A percentile compares a stretch with the other conserved stretches of the same genome.
phyloP scores from a whole-genome alignment of 2,329 filamentous ascomycete genomes.

The Fusarium poae region DNA sequence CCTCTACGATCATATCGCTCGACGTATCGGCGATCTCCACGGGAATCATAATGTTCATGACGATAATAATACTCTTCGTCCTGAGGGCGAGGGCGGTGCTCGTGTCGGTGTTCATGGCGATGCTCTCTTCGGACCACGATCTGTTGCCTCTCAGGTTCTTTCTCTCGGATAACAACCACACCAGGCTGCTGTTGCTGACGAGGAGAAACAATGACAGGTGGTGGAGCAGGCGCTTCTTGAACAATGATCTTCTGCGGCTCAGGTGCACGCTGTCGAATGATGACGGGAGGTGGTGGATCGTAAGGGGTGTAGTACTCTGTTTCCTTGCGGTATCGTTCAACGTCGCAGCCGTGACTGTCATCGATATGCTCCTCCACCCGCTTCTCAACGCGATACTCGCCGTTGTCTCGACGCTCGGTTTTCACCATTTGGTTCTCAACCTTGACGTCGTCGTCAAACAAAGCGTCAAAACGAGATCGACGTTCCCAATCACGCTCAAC shows the following conservation, averaged over 20 bases:
- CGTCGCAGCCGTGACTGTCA: slow-evolving; percentile 60
- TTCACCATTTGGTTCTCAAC: slow-evolving; percentile 62
- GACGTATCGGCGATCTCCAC: slow-evolving; percentile 52
- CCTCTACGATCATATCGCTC: slow-evolving; percentile 57
- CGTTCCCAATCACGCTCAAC: slow-evolving; percentile 61
- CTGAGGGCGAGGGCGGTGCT: slow-evolving; percentile 42
- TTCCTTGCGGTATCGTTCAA: slow-evolving; percentile 72
- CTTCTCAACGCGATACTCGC: slow-evolving; percentile 62
- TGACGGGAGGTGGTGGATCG: slow-evolving; percentile 61
- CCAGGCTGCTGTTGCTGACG: slow-evolving; percentile 61
- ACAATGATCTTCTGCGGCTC: slow-evolving; percentile 72
- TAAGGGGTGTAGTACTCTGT: slow-evolving; percentile 71
- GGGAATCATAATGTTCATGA: slow-evolving; percentile 60
- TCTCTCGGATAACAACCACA: slow-evolving; percentile 60
- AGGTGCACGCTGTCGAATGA: slow-evolving; percentile 67
- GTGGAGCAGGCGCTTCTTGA: slow-evolving; percentile 66
- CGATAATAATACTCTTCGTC: slow-evolving; percentile 67
- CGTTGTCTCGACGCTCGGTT: slow-evolving; percentile 63
- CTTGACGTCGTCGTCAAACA: slow-evolving; percentile 64
- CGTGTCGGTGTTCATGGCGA: slow-evolving; percentile 24
- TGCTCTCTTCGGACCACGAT: slow-evolving; percentile 53
- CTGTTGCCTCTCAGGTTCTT: slow-evolving; percentile 57
- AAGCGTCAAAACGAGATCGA: slow-evolving; percentile 56
- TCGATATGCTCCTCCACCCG: slow-evolving; percentile 65
- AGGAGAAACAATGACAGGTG: slow-evolving; percentile 63